phyloP scores from a whole-genome alignment of 2,329 filamentous ascomycete species.

The Lasiodiplodia theobromae region DNA sequence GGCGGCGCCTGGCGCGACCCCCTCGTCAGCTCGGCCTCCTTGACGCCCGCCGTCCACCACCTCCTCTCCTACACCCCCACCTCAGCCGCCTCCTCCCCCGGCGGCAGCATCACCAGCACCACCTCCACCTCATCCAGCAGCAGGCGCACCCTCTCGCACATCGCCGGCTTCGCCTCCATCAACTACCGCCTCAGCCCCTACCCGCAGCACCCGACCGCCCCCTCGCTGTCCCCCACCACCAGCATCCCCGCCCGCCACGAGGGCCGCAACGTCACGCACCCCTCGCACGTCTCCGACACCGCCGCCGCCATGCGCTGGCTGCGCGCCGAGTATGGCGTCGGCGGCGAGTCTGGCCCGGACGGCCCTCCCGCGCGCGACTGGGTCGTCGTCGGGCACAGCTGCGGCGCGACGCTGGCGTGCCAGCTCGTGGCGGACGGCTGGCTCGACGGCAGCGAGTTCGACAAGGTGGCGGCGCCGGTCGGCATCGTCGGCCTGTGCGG shows the following conservation, averaged over 20 bases:
- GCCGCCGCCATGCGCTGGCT: slow-evolving; percentile 60
- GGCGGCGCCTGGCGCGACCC: slow-evolving; percentile 60
- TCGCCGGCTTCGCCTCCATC: slow-evolving; percentile 69
- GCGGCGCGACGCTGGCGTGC: slow-evolving; percentile 68
- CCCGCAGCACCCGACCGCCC: slow-evolving; percentile 51
- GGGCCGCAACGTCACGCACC: slow-evolving; percentile 61
- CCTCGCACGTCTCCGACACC: slow-evolving; percentile 68
- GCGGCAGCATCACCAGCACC: slow-evolving; percentile 38
- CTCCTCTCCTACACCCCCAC: slow-evolving; percentile 41
- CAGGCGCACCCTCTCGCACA: slow-evolving; percentile 38
- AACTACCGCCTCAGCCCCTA: slow-evolving; percentile 69
- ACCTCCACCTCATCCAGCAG: slow-evolving; percentile 31
- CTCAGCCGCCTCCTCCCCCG: slow-evolving; percentile 31
- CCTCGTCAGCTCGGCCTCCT: slow-evolving; percentile 44
- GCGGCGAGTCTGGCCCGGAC: slow-evolving; percentile 32
- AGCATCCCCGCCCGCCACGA: slow-evolving; percentile 52
- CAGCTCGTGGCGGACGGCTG: slow-evolving; percentile 53
- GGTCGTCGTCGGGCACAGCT: slow-evolving; percentile 68
- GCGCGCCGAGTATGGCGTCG: slow-evolving; percentile 54
- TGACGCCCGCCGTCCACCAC: slow-evolving; percentile 47
- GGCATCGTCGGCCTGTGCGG: slow-evolving; percentile 69
- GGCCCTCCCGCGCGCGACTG: slow-evolving; percentile 10
- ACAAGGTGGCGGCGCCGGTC: slow-evolving; percentile 46
- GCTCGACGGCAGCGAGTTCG: slow-evolving; percentile 43
- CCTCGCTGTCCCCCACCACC: slow-evolving; percentile 55